phyloP scores from a whole-genome alignment of 2,329 filamentous ascomycete genomes.

The Gnomoniopsis smithogilvyi region DNA sequence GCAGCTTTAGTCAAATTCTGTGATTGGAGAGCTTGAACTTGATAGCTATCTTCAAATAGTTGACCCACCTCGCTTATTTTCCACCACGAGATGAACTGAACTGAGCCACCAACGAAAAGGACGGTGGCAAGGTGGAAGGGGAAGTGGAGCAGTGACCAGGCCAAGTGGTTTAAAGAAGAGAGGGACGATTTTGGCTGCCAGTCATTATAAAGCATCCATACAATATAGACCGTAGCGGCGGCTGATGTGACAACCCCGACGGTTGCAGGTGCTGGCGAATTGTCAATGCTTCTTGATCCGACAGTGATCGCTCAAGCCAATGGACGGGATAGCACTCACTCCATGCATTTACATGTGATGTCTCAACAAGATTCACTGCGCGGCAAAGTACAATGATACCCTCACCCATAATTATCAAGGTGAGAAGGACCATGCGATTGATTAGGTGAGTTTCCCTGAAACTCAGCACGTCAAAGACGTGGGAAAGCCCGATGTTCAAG shows the following conservation, averaged over 20 bases:
- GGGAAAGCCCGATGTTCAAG: slow-evolving; percentile 50
- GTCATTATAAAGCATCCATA: slow-evolving; percentile 50
- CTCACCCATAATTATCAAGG: slow-evolving; percentile 63
- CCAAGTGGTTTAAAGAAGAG: slow-evolving; percentile 53
- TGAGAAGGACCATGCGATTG: slow-evolving; percentile 61
- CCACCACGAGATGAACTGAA: slow-evolving; percentile 50
- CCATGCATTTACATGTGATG: slow-evolving; percentile 37
- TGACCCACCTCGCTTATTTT: slow-evolving; percentile 33
- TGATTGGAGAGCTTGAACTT: not conserved
- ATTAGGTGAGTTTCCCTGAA: slow-evolving; percentile 62
- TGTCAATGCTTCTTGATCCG: too few relatives aligned
- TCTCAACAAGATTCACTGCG: slow-evolving; percentile 46
- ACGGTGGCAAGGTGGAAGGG: slow-evolving; percentile 58
- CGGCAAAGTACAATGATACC: slow-evolving; percentile 57
- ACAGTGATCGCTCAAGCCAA: too few relatives aligned
- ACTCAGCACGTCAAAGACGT: slow-evolving; percentile 52
- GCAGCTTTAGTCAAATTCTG: not conserved
- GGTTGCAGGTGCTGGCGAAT: slow-evolving; percentile 29
- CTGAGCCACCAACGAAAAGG: slow-evolving; percentile 60
- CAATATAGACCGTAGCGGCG: slow-evolving; percentile 36
- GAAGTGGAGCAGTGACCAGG: slow-evolving; percentile 41
- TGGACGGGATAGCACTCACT: too few relatives aligned
- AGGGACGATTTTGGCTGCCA: slow-evolving; percentile 63
- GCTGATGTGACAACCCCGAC: slow-evolving; percentile 38
- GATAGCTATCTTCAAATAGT: not conserved